phyloP scores from a whole-genome alignment of 176 grass and related monocot species.

The Chrysopogon serrulatus region DNA sequence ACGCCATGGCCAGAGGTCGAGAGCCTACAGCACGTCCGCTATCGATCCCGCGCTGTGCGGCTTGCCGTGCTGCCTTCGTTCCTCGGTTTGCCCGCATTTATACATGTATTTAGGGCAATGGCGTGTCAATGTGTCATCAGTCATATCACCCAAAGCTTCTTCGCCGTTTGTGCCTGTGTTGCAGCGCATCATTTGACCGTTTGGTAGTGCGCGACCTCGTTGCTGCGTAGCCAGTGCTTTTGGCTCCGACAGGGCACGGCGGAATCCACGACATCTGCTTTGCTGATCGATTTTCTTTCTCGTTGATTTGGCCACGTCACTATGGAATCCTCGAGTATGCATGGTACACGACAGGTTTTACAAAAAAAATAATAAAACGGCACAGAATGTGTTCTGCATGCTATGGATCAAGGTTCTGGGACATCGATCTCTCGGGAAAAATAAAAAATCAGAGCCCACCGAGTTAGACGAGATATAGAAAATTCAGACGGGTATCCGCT shows the following conservation, averaged over 20 bases:
- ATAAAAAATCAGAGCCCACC: too few species aligned
- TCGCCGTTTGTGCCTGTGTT: too few species aligned
- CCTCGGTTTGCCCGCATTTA: background rate
- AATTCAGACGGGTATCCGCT: too few species aligned
- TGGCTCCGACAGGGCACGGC: background rate
- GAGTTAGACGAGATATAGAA: too few species aligned
- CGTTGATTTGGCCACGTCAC: background rate
- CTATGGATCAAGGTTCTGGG: too few species aligned
- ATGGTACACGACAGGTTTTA: background rate
- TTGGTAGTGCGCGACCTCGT: background rate
- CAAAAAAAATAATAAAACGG: background rate
- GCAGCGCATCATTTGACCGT: background rate
- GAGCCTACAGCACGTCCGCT: background rate
- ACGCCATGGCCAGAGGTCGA: slow-evolving; percentile 2
- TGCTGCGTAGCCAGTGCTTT: background rate
- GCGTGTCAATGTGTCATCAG: too few species aligned
- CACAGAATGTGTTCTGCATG: background rate
- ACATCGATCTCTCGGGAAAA: too few species aligned
- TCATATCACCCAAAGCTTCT: too few species aligned
- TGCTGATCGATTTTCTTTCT: too few species aligned
- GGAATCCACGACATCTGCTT: background rate
- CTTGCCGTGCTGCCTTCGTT: background rate
- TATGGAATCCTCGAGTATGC: background rate
- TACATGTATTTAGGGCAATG: too few species aligned
- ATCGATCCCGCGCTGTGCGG: background rate